These are phyloP conservation scores for Rhododendron williamsianum DNA, from an alignment of 148 eudicot species.

Conservation along the genomic window DNA sequence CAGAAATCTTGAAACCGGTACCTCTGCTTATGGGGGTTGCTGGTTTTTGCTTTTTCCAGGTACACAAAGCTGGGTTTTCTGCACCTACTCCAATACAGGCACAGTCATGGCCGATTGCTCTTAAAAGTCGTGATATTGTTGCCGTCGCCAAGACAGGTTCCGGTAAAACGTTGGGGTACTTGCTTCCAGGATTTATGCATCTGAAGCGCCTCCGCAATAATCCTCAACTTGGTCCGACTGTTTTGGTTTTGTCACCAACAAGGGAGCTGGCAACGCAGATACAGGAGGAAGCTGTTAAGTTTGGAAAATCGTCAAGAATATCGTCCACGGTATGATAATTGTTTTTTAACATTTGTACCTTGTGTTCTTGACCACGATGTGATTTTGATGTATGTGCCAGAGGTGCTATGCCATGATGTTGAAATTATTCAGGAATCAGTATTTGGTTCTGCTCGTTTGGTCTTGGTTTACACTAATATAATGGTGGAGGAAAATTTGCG, in stretches of 20 bases:
- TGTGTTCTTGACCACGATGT: not conserved
- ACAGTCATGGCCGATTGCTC: slow-evolving; percentile 87
- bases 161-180: slow-evolving; percentile 89
- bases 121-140: slow-evolving; percentile 71
- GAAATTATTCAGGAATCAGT: not conserved
- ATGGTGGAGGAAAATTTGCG: not conserved
- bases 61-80: slow-evolving; percentile 71
- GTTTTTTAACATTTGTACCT: not conserved
- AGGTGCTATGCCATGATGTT: not conserved
- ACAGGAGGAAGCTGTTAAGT: slow-evolving; percentile 87
- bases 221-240: slow-evolving; percentile 77
- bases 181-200: slow-evolving; percentile 80
- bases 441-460: not conserved
- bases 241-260: slow-evolving; percentile 86
- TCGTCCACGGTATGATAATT: slow-evolving; percentile 53
- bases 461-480: not conserved
- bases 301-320: slow-evolving; percentile 64
- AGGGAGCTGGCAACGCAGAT: slow-evolving; percentile 96
- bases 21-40: slow-evolving; percentile 28
- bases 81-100: slow-evolving; percentile 92
- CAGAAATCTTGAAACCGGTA: slow-evolving; percentile 20
- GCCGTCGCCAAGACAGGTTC: slow-evolving; percentile 94
- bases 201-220: slow-evolving; percentile 56
- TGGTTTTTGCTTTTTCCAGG: slow-evolving; percentile 57
- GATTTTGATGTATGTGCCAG: not conserved